Evolutionary conservation across 495 filamentous ascomycete genomes (phyloP).

Genomic region (Xylaria intraflava): DNA sequence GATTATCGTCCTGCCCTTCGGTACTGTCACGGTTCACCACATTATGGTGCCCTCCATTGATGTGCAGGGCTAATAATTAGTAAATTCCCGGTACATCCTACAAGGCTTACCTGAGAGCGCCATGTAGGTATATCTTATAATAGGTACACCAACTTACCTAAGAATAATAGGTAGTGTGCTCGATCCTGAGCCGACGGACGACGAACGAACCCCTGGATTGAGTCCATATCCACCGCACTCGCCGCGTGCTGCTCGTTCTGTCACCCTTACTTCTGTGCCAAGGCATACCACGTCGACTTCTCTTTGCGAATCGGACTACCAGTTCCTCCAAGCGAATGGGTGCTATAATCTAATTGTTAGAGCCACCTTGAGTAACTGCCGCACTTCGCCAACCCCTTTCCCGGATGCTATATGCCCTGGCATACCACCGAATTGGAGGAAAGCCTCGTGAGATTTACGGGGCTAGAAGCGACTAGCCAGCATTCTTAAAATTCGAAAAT

Average conservation of each 20-base stretch:
- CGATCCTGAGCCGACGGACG: neutral
- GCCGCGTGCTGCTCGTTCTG: neutral
- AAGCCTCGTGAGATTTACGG: slow-evolving; percentile 3
- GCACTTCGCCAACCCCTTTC: neutral
- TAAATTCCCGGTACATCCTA: too few species aligned
- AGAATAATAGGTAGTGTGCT: neutral
- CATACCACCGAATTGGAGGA: slow-evolving; percentile 5
- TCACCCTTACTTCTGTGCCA: slow-evolving; percentile 1
- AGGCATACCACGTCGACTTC: neutral
- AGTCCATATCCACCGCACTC: slow-evolving; percentile 8
- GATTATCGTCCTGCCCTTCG: neutral
- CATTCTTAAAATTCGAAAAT: slow-evolving; percentile 1
- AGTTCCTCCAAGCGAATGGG: neutral
- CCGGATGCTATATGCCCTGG: slow-evolving; percentile 5
- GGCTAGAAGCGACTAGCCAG: slow-evolving; percentile 8
- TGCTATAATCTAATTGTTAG: neutral
- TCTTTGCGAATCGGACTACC: neutral
- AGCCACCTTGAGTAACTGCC: neutral
- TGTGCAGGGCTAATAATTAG: neutral
- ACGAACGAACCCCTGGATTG: slow-evolving; percentile 7
- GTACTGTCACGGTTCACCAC: neutral
- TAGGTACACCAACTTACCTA: neutral
- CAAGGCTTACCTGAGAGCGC: too few species aligned
- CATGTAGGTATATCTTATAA: neutral
- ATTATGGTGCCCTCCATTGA: too few species aligned